Evolutionary conservation across 495 filamentous ascomycete genomes (phyloP), one percentile per base, ranked within the genome.

Genomic region (Penicillium salamii): DNA sequence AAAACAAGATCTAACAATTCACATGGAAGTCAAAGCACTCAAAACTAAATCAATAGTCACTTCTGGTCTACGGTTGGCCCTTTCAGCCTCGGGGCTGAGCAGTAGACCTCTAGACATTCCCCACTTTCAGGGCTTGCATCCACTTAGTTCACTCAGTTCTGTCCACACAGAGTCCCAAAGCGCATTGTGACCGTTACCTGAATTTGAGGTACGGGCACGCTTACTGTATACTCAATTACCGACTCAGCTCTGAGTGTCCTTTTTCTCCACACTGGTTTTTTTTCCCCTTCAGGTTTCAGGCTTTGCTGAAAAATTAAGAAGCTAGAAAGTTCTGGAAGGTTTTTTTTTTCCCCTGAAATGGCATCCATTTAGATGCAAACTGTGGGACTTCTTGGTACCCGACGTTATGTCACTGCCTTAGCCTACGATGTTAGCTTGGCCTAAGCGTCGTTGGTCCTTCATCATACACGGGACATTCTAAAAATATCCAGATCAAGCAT

Each of bases 41-140:
- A 47, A 19, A 38, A 26, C 23, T 26, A 26, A 26, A 26, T 26
- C 26, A 29, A 31, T 13, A 21, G 28, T 33, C 35, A 21, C 26
- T 11, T 46, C 31, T 7, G 19, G 23, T 20, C 14, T 36, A 13
- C 26, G 14, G 38, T 11, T 35, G 38, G 34, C 43, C 52, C 48
- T 42, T 48, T 53, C 48, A 61, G 51, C 42, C 55, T 29, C 52
- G 53, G 50, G 58, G 55, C 58, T 61, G 58, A 61, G 54, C 53
- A 57, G 39, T 37, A 15, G 20, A 7, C 43, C 41, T 26, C 8
- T 38, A 28, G 42, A 49, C 20, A 14, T 23, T 28, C 46, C 58
- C 61, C 61, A 65, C 61, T 57, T 65, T 62, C 61, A 65, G 58
- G 61, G 61, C 61, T 65, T 55, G 51, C 47, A 56, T 53, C 58